Conservation (phyloP, 805 yeast species). For the Komagataella mondaviorum region DNA sequence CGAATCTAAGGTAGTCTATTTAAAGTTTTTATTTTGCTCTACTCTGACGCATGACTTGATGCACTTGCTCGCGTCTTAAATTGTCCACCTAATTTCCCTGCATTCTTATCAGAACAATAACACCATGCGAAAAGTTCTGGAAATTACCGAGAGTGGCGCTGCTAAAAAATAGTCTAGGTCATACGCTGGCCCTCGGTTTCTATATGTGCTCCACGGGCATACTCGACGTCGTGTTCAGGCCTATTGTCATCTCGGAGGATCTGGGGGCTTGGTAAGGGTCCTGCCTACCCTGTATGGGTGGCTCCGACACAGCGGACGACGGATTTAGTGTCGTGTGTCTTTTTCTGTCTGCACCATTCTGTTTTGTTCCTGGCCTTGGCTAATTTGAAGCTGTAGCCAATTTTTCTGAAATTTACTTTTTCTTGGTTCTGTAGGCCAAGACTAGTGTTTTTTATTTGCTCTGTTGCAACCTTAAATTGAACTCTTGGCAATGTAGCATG, state of each 20-base stretch:
- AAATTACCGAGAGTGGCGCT: not conserved
- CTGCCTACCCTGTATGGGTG: not conserved
- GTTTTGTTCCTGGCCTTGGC: not conserved
- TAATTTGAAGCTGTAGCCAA: not conserved
- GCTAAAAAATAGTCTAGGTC: not conserved
- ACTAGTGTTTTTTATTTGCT: not conserved
- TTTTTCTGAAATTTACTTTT: not conserved
- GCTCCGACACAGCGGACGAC: not conserved
- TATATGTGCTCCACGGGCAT: not conserved
- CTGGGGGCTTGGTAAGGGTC: not conserved
- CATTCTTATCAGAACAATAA: not conserved
- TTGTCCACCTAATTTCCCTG: not conserved
- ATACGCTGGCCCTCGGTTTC: not conserved
- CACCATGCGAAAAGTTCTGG: not conserved
- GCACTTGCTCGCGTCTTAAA: not conserved
- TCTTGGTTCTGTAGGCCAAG: not conserved
- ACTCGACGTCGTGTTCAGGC: not conserved
- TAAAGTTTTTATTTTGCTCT: not conserved
- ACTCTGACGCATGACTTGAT: not conserved
- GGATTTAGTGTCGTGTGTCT: not conserved
- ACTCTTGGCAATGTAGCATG: not conserved
- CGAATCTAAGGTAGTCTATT: not conserved
- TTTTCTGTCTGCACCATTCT: not conserved
- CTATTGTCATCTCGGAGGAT: not conserved
- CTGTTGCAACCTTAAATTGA: not conserved